phyloP scores from a whole-genome alignment of 306 rosid species.

The Dryas alaskensis region DNA sequence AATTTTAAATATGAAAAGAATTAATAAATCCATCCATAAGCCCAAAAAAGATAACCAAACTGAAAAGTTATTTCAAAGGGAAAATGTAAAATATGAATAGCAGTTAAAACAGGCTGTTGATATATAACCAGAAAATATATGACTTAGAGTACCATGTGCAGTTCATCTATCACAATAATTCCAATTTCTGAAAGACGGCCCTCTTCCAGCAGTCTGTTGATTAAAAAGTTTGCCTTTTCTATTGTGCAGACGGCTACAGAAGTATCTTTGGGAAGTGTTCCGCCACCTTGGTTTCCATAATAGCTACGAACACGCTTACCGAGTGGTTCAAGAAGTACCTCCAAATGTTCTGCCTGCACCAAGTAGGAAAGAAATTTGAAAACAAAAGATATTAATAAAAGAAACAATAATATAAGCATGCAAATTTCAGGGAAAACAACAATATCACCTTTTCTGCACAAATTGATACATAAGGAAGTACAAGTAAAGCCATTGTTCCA shows the following conservation, averaged over 20 bases:
- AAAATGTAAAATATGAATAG: not conserved
- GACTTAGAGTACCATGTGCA: conserved; percentile 75
- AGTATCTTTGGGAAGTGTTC: conserved; percentile 93
- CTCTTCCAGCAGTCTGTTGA: conserved; percentile 89
- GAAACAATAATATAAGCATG: conserved; percentile 19
- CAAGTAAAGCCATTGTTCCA: conserved; percentile 88
- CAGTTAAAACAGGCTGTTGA: not conserved
- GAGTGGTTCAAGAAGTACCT: conserved; percentile 86
- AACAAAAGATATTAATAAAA: conserved; percentile 4
- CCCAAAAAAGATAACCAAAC: conserved; percentile 3
- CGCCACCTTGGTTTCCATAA: conserved; percentile 96
- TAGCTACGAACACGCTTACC: conserved; percentile 93
- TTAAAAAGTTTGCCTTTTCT: conserved; percentile 91
- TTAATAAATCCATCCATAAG: conserved; percentile 13
- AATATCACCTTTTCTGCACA: conserved; percentile 88
- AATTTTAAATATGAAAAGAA: conserved; percentile 29
- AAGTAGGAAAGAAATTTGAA: conserved; percentile 26
- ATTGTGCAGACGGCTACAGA: conserved; percentile 96
- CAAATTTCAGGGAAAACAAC: conserved; percentile 14
- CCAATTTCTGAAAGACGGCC: conserved; percentile 94
- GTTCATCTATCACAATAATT: conserved; percentile 91
- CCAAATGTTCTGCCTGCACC: conserved; percentile 88
- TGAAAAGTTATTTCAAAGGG: not conserved
- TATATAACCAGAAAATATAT: conserved; percentile 1
- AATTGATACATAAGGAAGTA: conserved; percentile 95